A percentile compares a stretch with the other conserved stretches of the same genome.
These are phyloP conservation scores for Puya raimondii DNA, from an alignment of 176 grass and related monocot species.

Conservation along the genomic window DNA sequence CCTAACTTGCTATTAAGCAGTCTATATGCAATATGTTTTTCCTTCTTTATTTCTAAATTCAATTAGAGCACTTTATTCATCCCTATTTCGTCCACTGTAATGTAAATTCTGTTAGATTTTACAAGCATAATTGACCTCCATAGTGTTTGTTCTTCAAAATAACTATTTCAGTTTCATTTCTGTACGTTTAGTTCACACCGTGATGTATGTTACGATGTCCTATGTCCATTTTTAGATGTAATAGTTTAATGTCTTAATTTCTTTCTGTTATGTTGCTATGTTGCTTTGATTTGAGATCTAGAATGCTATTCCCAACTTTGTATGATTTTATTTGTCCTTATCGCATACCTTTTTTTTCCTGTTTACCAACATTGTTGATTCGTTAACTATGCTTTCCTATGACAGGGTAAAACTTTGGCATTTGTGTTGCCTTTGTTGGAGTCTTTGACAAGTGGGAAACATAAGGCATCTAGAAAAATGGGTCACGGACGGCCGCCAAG, in stretches of 20 bases:
- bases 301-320: neutral
- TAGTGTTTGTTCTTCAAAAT: too few species aligned
- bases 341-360: neutral
- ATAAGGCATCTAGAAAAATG: conserved; percentile 48
- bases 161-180: too few species aligned
- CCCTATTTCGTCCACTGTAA: too few species aligned
- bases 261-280: neutral
- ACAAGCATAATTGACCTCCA: too few species aligned
- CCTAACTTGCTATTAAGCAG: too few species aligned
- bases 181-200: too few species aligned
- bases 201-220: too few species aligned
- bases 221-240: too few species aligned
- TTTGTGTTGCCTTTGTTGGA: conserved; percentile 95
- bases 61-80: too few species aligned
- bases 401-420: conserved; percentile 90
- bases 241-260: neutral
- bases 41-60: too few species aligned
- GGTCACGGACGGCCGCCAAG: conserved; percentile 62
- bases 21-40: too few species aligned
- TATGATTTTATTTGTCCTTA: neutral
- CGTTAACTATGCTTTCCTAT: conserved; percentile 4
- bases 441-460: conserved; percentile 64
- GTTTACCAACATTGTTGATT: neutral
- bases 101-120: too few species aligned
- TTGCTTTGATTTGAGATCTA: neutral